Base-by-base conservation (phyloP, 1,139 yeast genomes). In the Candida sanyaensis region DNA sequence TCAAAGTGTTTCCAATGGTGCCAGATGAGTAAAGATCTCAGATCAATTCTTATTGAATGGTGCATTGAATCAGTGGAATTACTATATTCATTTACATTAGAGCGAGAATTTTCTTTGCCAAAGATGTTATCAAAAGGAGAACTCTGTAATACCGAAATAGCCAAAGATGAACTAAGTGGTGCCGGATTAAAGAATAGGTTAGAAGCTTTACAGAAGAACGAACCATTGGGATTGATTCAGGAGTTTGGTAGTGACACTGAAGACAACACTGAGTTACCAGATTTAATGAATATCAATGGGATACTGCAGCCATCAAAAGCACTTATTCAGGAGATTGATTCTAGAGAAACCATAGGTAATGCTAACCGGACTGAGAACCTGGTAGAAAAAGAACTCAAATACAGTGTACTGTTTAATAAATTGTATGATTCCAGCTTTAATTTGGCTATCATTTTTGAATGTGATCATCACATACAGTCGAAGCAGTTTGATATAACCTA, bases 41-140 rank as follows among this genome's bases (percentile, higher is more conserved):
- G 73, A 48, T 63, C 71, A 26, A 81, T 81, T 10, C 57, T 79
- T 47, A 72, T 79, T 26, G 86, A 81, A 53, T 81, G 86, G 86
- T 77, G 90, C 56, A 61, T 86, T 43, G 93, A 87, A 57, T 80
- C 88, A 2, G 78, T 85, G 6, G 93, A 86, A 58, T 63, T 83
- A 51, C 54, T 71, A 49, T 66, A 66, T 64, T 79, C 54, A 38
- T 50, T 64, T 63, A 73, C 56, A 58, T 69, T 61, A 41, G 79
- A 73, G 33, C 53, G 80, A 47, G 83, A 56, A 49, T 74, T 53
- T 63, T 71, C 61, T 62, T 75, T 77, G 4, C 93, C 92, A 1
- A 86, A 84, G 57, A 75, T 88, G 82, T 61, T 73, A 6, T 66
- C 73, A 47, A 86, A 86, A 65, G 92, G 92, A 1, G 73, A 70